Base-by-base conservation (phyloP, 768 basidiomycete species). In the Suillus subluteus region DNA sequence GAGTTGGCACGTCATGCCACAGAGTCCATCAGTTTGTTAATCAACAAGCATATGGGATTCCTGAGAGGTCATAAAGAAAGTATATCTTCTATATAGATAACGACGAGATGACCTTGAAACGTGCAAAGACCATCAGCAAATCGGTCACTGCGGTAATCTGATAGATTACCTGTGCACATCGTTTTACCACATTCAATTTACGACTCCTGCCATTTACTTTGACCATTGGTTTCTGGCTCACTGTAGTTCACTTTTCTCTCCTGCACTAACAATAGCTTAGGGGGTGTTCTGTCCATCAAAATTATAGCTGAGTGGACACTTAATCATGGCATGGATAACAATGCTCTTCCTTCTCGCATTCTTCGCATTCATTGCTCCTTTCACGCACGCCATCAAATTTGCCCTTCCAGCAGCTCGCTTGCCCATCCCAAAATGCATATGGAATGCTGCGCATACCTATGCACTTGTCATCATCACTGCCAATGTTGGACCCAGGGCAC, bases 391-490 rank as follows among this genome's bases (percentile, higher is more conserved):
- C 61, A 92, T 99, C 80, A 99, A 98, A 79, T 98, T 99, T 78
- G 76, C 84, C 44, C 82, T 98, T 30, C 86, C 80, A 40, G 88
- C 95, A 1, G 84, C 84, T 68, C 87, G 88, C 67, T 87, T 90
- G 70, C 96, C 97, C 0, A 79, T 83, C 35, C 73, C 86, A 69
- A 96, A 95, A 79, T 98, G 97, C 79, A 90, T 99, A 65, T 99
- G 98, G 98, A 98, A 99, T 76, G 82, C 91, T 30, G 97, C 90
- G 11, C 92, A 96, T 73, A 80, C 84, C 7, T 89, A 95, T 72
- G 86, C 94, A 7, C 90, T 99, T 43, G 94, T 98, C 75, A 94
- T 99, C 72, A 95, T 98, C 70, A 98, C 97, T 0, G 96, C 97
- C 54, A 97, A 98, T 74, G 91, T 97, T 38, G 89, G 90, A 0